Conservation (phyloP, 352 stramenopile genomes). For the Pythium grandisporangium region DNA sequence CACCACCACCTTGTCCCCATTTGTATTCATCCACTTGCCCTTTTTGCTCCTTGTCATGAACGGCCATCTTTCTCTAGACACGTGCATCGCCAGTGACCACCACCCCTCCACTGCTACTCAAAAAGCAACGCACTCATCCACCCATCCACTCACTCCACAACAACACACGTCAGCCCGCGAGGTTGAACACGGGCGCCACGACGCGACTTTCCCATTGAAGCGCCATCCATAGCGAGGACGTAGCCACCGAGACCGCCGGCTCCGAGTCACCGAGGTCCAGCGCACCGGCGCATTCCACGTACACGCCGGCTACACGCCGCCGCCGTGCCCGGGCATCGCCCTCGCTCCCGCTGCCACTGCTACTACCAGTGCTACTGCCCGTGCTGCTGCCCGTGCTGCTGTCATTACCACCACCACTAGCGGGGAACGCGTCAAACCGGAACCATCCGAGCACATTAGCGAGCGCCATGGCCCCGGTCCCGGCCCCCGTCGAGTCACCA, state of each 20-base stretch:
- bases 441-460: constrained; percentile 17
- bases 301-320: constrained; percentile 6
- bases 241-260: constrained; percentile 30
- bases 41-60: too few relatives aligned
- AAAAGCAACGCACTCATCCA: too few relatives aligned
- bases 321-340: constrained; percentile 13
- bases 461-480: constrained; percentile 8
- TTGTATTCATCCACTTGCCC: neutral
- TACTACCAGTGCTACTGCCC: neutral
- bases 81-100: too few relatives aligned
- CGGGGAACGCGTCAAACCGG: constrained; percentile 13
- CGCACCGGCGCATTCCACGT: constrained; percentile 56
- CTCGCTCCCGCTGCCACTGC: constrained; percentile 5
- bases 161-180: constrained; percentile 9
- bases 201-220: constrained; percentile 60
- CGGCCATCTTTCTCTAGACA: too few relatives aligned
- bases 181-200: constrained; percentile 42
- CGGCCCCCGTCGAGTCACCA: constrained; percentile 5
- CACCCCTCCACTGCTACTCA: too few relatives aligned
- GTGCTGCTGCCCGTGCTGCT: neutral
- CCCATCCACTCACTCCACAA: too few relatives aligned
- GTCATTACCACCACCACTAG: too few relatives aligned
- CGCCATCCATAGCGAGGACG: constrained; percentile 53
- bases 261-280: constrained; percentile 49
- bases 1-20: constrained; percentile 9